phyloP scores from a whole-genome alignment of 2,329 filamentous ascomycete genomes.

The Ophiostoma fasciatum region DNA sequence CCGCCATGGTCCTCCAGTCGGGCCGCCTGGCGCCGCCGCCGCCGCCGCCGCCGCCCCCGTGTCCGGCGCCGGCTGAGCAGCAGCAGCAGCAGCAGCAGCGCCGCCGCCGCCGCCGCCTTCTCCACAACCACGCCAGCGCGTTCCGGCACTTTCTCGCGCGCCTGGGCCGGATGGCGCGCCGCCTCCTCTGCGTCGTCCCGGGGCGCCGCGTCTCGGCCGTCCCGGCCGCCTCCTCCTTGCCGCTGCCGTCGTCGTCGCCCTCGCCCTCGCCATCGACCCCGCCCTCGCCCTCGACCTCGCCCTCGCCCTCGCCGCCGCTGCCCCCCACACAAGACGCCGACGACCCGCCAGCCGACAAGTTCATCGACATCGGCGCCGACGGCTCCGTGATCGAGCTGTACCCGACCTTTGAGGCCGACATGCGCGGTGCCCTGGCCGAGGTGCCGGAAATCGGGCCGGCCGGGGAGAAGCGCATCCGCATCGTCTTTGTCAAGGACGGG shows the following conservation, averaged over 20 bases:
- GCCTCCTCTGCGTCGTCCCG: no score
- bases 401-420: slow-evolving; percentile 75
- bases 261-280: no score
- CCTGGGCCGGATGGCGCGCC: no score
- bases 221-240: no score
- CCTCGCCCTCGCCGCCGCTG: background rate
- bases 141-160: no score
- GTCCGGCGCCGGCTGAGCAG: no score
- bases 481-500: slow-evolving; percentile 91
- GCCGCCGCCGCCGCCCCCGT: background rate
- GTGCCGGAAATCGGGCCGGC: slow-evolving; percentile 60
- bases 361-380: slow-evolving; percentile 76
- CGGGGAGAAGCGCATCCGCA: slow-evolving; percentile 73
- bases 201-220: no score
- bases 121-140: no score
- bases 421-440: slow-evolving; percentile 63
- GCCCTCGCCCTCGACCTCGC: background rate
- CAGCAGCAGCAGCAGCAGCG: background rate
- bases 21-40: slow-evolving; percentile 36
- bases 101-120: no score
- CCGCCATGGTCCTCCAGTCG: slow-evolving; percentile 65
- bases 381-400: slow-evolving; percentile 91
- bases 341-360: no score
- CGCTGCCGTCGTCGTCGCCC: no score
- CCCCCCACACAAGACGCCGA: no score